These are phyloP conservation scores for Pseudogymnoascus sp. DNA, from an alignment of 2,329 filamentous ascomycete genomes.

Conservation along the genomic window DNA sequence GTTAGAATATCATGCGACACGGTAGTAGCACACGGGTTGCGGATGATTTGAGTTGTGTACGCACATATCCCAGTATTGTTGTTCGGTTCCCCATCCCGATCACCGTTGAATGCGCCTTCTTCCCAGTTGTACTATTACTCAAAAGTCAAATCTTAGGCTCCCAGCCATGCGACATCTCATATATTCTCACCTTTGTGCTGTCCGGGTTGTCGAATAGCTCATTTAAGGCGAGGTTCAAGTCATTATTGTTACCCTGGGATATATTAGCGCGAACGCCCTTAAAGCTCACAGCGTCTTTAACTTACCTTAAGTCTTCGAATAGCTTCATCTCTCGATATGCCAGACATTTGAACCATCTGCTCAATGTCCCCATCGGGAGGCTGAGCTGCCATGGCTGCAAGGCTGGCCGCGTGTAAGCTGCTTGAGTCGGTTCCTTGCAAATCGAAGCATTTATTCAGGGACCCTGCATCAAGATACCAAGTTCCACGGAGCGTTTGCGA, in stretches of 20 bases:
- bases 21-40: neutral
- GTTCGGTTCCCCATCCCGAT: conserved; percentile 42
- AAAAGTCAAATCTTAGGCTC: conserved; percentile 10
- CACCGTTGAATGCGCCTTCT: conserved; percentile 44
- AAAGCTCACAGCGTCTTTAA: neutral
- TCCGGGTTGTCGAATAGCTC: conserved; percentile 43
- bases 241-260: conserved; percentile 37
- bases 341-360: neutral
- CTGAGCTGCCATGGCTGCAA: conserved; percentile 6
- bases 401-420: neutral
- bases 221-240: conserved; percentile 40
- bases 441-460: conserved; percentile 6
- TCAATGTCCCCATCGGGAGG: neutral
- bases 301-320: conserved; percentile 7
- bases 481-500: neutral
- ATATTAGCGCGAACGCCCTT: neutral
- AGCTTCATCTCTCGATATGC: conserved; percentile 6
- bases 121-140: conserved; percentile 50
- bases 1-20: conserved; percentile 9
- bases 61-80: conserved; percentile 39
- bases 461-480: neutral
- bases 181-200: conserved; percentile 30
- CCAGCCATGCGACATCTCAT: conserved; percentile 11
- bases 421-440: conserved; percentile 5
- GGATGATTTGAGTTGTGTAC: conserved; percentile 16